Conservation (phyloP, 2,329 filamentous ascomycete species). For the Scedosporium minutisporum region DNA sequence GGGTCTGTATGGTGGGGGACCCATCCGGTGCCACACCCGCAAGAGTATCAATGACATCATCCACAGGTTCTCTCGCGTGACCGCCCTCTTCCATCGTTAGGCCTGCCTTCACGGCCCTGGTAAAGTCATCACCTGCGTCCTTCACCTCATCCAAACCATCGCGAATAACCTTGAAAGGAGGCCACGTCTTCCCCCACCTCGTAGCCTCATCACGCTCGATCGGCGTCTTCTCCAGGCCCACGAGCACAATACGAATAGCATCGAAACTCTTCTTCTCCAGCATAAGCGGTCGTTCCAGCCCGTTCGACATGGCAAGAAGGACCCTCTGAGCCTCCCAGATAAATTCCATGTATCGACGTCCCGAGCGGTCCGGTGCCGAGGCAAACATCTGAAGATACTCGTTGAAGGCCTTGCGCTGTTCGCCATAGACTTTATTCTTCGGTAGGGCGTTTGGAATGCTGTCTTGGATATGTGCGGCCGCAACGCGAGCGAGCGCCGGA, state of each 20-base stretch:
- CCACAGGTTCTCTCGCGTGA: conserved; percentile 35
- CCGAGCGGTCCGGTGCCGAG: conserved; percentile 18
- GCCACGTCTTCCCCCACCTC: conserved; percentile 46
- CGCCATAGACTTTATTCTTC: conserved; percentile 12
- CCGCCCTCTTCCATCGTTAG: conserved; percentile 47
- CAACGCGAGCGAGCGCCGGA: conserved; percentile 18
- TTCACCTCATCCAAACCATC: conserved; percentile 51
- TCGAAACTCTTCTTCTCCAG: conserved; percentile 42
- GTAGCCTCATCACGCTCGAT: conserved; percentile 37
- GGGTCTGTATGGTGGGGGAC: conserved; percentile 47
- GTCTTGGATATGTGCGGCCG: conserved; percentile 18
- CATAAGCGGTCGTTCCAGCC: conserved; percentile 36
- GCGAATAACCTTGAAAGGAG: conserved; percentile 46
- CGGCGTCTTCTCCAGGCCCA: conserved; percentile 41
- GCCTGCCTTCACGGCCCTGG: conserved; percentile 42
- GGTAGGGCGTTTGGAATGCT: conserved; percentile 11
- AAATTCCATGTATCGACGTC: conserved; percentile 28
- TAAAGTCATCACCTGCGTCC: conserved; percentile 40
- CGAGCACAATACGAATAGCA: conserved; percentile 43
- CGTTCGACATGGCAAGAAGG: conserved; percentile 41
- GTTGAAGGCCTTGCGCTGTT: conserved; percentile 26
- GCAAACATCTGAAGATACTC: conserved; percentile 22
- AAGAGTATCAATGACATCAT: conserved; percentile 39
- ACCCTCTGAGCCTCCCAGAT: conserved; percentile 50
- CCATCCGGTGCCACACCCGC: conserved; percentile 41